Base-by-base conservation (phyloP, 306 rosid species). In the Oxytropis ochrocephala region DNA sequence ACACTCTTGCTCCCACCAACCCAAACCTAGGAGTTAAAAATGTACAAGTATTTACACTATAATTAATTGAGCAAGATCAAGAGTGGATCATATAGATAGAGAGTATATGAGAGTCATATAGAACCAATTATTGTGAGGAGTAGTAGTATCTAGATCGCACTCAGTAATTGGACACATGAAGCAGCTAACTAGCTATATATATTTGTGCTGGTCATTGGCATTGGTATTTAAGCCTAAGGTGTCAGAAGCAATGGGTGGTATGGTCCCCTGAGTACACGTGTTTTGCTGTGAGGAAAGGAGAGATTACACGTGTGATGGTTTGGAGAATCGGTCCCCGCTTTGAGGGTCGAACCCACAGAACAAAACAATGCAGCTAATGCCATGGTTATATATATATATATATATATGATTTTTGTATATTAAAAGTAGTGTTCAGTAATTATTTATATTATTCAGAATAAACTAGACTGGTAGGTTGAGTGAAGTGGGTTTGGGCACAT, bases 321-420 rank as follows among this genome's bases (percentile, higher is more conserved):
- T 41, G 19, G 79, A 56, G 77, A 56, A 77, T 81, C 69, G 74
- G 77, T 81, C 85, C 85, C 77, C 56, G 47, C 82, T 18, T 81
- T 4, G 80, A 77, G 85, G 80, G 85, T 73, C 79, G 82, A 77
- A 79, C 82, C 82, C 79, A 67, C 52, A 68, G 11, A 80, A 50
- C 50, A 71, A 6, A 36, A 36, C 48, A 60, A 60, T 60, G 66
- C 58, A 49, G 16, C 46, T 27, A n/a, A n/a, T 55, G 60, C n/a
- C 18, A 1, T 36, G 8, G 7, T 32, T 32, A 32, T 32, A 32
- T 32, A 32, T 32, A 32, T 32, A 5, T 2, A 32, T 32, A 32
- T 5, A n/a, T n/a, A n/a, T n/a, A n/a, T n/a, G n/a, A n/a, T n/a
- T n/a, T n/a, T n/a, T 5, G 5, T 32, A 32, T n/a, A n/a, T n/a